Evolutionary conservation across 805 yeast species (phyloP).

Genomic region (Yarrowia hollandica): DNA sequence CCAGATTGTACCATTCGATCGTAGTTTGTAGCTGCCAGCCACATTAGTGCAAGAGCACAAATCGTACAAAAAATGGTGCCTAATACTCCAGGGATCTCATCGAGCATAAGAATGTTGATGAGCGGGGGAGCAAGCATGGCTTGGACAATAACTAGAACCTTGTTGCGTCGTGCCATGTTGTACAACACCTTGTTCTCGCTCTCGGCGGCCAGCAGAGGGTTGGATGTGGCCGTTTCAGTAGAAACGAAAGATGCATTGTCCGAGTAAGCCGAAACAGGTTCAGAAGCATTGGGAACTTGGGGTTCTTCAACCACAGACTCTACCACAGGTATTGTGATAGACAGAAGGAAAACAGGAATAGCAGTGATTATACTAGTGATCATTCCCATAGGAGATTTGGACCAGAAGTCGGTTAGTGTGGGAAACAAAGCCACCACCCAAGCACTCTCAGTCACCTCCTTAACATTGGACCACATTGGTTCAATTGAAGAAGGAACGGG

Average conservation of each 20-base stretch:
- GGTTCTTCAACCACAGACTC: conserved; percentile 31
- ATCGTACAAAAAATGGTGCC: conserved; percentile 23
- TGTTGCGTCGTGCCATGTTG: conserved; percentile 16
- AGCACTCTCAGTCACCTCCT: conserved; percentile 8
- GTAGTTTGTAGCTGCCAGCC: conserved; percentile 13
- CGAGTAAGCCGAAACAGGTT: conserved; percentile 7
- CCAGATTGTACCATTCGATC: conserved; percentile 23
- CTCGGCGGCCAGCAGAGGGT: conserved; percentile 17
- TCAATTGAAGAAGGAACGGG: conserved; percentile 7
- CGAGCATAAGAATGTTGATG: conserved; percentile 33
- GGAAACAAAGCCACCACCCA: conserved; percentile 32
- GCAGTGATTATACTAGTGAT: conserved; percentile 30
- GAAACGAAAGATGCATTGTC: background rate
- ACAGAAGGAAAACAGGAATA: conserved; percentile 40
- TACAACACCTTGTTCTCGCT: conserved; percentile 17
- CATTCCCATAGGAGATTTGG: conserved; percentile 33
- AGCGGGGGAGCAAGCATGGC: conserved; percentile 40
- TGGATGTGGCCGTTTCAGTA: background rate
- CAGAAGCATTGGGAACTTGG: background rate
- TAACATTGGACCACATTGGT: conserved; percentile 12
- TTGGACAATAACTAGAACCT: conserved; percentile 39
- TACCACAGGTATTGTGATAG: conserved; percentile 43
- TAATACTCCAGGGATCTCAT: conserved; percentile 1
- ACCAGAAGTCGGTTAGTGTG: conserved; percentile 31
- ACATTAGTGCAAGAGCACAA: conserved; percentile 26